Conservation (phyloP, 371 early-diverging fungal species). For the Blakeslea trispora region DNA sequence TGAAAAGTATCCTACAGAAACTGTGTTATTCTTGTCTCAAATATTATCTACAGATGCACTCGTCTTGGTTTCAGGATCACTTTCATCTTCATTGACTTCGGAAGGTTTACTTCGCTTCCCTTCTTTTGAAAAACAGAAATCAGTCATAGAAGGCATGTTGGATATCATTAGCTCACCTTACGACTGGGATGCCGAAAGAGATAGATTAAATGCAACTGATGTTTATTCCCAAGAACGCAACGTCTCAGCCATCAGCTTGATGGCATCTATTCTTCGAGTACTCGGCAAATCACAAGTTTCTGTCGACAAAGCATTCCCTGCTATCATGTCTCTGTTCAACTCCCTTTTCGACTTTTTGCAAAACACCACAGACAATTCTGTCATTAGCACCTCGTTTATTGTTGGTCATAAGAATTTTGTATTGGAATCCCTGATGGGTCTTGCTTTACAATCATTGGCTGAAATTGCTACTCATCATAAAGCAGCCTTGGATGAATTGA, state of each 20-base stretch:
- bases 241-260: constrained; percentile 17
- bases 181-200: constrained; percentile 59
- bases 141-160: constrained; percentile 39
- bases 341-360: constrained; percentile 43
- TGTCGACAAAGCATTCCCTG: constrained; percentile 34
- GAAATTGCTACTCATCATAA: constrained; percentile 35
- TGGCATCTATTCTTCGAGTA: constrained; percentile 45
- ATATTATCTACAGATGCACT: constrained; percentile 48
- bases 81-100: constrained; percentile 55
- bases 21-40: constrained; percentile 59
- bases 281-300: constrained; percentile 54
- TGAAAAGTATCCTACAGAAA: constrained; percentile 37
- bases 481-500: constrained; percentile 18
- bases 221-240: constrained; percentile 22
- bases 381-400: constrained; percentile 47
- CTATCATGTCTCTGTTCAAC: constrained; percentile 38
- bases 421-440: constrained; percentile 56
- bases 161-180: constrained; percentile 35
- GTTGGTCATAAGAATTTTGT: constrained; percentile 58
- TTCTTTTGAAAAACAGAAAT: constrained; percentile 16
- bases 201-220: constrained; percentile 43
- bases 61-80: constrained; percentile 39
- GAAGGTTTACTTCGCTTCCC: constrained; percentile 65
- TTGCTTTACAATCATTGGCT: constrained; percentile 52
- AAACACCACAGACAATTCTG: constrained; percentile 27